Conservation (phyloP, 331 rosid species). For the Dryas integrifolia region DNA sequence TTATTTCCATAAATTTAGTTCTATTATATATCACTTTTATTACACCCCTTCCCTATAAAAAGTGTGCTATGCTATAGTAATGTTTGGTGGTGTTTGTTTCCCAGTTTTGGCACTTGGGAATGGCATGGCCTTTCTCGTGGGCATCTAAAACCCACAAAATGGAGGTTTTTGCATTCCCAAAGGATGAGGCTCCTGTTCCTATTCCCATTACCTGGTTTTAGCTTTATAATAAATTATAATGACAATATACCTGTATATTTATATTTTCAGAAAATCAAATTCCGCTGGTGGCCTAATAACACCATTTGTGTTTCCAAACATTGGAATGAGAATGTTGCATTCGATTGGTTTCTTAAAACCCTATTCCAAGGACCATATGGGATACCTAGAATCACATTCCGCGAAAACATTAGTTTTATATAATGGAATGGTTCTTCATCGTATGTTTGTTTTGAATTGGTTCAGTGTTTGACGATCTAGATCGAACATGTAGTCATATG, state of each 20-base stretch:
- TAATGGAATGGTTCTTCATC: neutral
- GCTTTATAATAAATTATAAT: neutral
- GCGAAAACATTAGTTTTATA: neutral
- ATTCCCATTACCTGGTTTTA: neutral
- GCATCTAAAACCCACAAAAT: neutral
- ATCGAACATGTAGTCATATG: slow-evolving; percentile 1
- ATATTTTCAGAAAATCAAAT: too few relatives aligned
- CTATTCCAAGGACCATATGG: neutral
- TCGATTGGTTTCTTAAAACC: neutral
- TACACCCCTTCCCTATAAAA: neutral
- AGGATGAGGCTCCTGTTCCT: neutral
- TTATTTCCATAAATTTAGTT: neutral
- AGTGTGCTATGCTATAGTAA: neutral
- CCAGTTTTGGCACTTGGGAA: neutral
- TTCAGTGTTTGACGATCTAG: neutral
- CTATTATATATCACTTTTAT: neutral
- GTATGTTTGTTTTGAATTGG: neutral
- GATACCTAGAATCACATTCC: neutral
- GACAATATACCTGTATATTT: neutral
- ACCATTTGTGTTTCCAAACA: neutral
- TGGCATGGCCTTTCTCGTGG: neutral
- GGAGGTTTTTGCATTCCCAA: neutral
- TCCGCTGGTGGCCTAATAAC: neutral
- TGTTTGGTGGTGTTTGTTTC: neutral
- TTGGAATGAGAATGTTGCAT: neutral